Evolutionary conservation across 768 basidiomycete species (phyloP), one percentile per base, ranked within the genome.

Genomic region (Tylopilus sp.): DNA sequence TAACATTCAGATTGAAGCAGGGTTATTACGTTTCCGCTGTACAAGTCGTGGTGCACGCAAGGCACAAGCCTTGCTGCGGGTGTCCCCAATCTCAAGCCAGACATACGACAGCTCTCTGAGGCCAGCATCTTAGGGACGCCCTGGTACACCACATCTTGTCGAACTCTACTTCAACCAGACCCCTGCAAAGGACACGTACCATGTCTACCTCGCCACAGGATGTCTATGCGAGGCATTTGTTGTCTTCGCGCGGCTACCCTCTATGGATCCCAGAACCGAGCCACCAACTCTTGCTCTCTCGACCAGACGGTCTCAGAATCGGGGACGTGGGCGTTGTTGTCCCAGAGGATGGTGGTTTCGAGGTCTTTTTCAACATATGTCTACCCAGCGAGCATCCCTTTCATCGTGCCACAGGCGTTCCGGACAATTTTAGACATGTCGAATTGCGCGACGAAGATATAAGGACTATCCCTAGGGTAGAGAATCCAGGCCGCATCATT

Each of bases 281-380:
- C 40, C 34, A 52, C 22, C 33, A 45, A 22, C 53, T 71, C 12
- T 59, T 66, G 10, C 44, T 52, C 1, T 64, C 70, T 28, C 56
- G 57, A 24, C 52, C 43, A 8, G 53, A 60, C 8, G 71, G 71
- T 5, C 58, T 70, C 30, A 62, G 51, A 31, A 70, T 72, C 7
- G 71, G 72, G 8, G 72, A 75, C 43, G 66, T 73, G 5, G 68
- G 69, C 3, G 58, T 73, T 22, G 45, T 73, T 16, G 24, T 50
- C 21, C 49, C 49, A 2, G 40, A 50, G 12, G 40, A 50, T 19
- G 49, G 49, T 14, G 41, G 40, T 12, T 50, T 50, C 30, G 49
- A 50, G 24, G 49, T 42, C 22, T 50, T 50, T 19, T 50, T 50
- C n/a, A 50, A 50, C 42, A 62, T 74, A 3, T 70, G 65, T 31